Evolutionary conservation across 129 eudicot species (phyloP).

Genomic region (Tagetes patula): DNA sequence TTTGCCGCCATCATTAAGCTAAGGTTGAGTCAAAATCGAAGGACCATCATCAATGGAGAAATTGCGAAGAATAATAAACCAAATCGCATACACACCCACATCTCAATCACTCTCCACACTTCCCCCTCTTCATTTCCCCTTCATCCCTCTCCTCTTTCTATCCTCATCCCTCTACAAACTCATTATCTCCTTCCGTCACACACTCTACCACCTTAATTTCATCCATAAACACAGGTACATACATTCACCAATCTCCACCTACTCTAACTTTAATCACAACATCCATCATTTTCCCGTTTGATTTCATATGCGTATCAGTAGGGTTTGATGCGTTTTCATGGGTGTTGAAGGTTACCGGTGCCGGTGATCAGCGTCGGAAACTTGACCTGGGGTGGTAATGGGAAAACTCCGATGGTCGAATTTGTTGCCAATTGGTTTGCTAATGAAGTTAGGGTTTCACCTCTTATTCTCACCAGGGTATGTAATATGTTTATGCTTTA

Average conservation of each 20-base stretch:
- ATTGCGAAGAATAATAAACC: constrained; percentile 48
- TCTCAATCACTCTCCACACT: constrained; percentile 36
- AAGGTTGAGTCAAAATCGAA: background rate
- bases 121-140: constrained; percentile 51
- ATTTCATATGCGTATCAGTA: background rate
- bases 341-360: constrained; percentile 64
- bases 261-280: background rate
- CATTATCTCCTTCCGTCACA: constrained; percentile 52
- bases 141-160: constrained; percentile 70
- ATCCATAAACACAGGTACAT: constrained; percentile 46
- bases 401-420: constrained; percentile 98
- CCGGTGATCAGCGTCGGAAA: constrained; percentile 95
- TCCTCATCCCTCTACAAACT: constrained; percentile 57
- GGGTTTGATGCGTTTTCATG: constrained; percentile 29
- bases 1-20: background rate
- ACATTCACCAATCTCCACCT: background rate
- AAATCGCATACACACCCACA: constrained; percentile 57
- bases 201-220: constrained; percentile 45
- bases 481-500: background rate
- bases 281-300: background rate
- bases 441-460: constrained; percentile 59
- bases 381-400: constrained; percentile 98
- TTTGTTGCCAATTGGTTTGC: constrained; percentile 55
- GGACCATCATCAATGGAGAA: constrained; percentile 44
- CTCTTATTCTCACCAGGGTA: constrained; percentile 90